Base-by-base conservation (phyloP, 306 rosid species). In the Prunus salicina region DNA sequence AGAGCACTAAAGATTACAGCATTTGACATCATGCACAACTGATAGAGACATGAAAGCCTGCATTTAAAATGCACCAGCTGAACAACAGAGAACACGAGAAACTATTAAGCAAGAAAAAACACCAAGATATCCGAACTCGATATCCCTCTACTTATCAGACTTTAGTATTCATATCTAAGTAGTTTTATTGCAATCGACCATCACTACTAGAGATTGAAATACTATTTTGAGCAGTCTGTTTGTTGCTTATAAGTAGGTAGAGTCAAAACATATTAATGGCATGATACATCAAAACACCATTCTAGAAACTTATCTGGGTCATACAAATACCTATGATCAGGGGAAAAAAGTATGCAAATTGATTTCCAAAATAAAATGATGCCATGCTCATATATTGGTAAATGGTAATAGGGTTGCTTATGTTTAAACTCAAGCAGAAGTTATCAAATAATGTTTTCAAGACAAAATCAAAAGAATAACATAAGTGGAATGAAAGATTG, bases 1-100 rank as follows among this genome's bases (percentile, higher is more conserved):
- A 38, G 18, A 15, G 32, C 25, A 46, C 20, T 53, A 49, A 9
- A 61, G 46, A 24, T 67, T 64, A 78, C 51, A 72, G 56, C 19
- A 15, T 61, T 61, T 67, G 56, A 51, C 71, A 73, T 55, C 79
- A 79, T 24, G 71, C 7, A 8, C 52, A 73, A 41, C 11, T 20
- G n/a, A 55, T 25, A 20, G 61, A 64, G 56, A 56, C 51, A 60
- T 43, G 60, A 38, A 67, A 80, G 63, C 58, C 64, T 27, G 20
- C 41, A 15, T 47, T 43, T 58, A 63, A 41, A 22, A 24, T 60
- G 9, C 50, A 69, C 45, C 51, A 73, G 47, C 45, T 47, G 71
- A 38, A 3, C 49, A 22, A 60, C 5, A 64, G 9, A n/a, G 64
- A 32, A 30, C 51, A 12, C 1, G 25, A 41, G 49, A 75, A 19